Conservation (phyloP, 1,284 basidiomycete genomes). For the Ganoderma sinense region DNA sequence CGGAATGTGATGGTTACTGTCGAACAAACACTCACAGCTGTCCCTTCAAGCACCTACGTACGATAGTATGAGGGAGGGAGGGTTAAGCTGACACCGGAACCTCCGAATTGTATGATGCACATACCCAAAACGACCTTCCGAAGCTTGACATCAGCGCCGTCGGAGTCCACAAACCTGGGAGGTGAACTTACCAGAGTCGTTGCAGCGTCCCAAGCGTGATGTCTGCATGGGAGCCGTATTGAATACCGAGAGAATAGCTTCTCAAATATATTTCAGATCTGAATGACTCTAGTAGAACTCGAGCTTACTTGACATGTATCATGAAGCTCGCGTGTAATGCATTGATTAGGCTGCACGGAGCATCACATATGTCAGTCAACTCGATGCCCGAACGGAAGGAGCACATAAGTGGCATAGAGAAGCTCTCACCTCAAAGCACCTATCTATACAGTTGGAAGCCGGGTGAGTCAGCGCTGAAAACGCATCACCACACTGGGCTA, state of each 20-base stretch:
- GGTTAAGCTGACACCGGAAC: too few species aligned
- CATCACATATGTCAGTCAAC: neutral
- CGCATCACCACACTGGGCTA: neutral
- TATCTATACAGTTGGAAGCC: neutral
- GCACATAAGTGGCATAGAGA: neutral
- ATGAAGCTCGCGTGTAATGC: neutral
- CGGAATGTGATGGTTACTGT: neutral
- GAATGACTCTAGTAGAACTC: neutral
- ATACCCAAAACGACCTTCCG: neutral
- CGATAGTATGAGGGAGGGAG: neutral
- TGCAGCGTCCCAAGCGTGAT: neutral
- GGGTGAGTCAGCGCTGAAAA: neutral
- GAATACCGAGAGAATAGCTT: neutral
- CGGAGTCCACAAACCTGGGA: neutral
- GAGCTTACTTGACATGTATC: constrained; percentile 2
- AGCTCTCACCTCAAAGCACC: neutral
- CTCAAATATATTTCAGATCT: neutral
- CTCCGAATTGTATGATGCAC: neutral
- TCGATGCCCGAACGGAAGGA: neutral
- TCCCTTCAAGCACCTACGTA: neutral
- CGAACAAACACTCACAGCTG: neutral
- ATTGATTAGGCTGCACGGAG: neutral
- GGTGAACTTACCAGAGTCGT: neutral
- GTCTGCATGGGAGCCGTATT: neutral
- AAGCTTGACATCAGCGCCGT: too few species aligned